Evolutionary conservation across 2,329 filamentous ascomycete species (phyloP), one percentile per base, ranked within the genome.

Genomic region (Plenodomus lindquistii): DNA sequence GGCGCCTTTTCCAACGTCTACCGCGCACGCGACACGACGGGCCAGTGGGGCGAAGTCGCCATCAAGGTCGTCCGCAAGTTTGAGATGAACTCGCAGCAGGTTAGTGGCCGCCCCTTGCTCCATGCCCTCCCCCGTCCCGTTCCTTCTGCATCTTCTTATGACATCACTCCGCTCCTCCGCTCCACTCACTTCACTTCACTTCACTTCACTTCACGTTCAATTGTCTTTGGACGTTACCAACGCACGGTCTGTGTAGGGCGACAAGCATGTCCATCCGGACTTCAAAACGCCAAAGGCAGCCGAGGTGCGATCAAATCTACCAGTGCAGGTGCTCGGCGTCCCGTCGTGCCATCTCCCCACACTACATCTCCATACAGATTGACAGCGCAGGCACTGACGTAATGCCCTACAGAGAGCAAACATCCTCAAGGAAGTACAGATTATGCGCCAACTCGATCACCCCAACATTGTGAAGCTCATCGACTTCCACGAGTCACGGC

Each of bases 41-140:
- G 89, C 35, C 79, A 86, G 54, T 82, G 83, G 55, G 85, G 84
- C 59, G 87, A 97, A 70, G 91, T 94, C 27, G 94, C 93, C 62
- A 97, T 99, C 81, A 99, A 99, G 75, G 94, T 99, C 42, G 94
- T 99, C 57, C 88, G 94, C 69, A 97, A 97, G 77, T 97, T 91
- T 72, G 94, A 99, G 77, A 97, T 99, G 90, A 97, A 96, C 77
- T 92, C 87, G 60, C 91, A 88, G 80, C 94, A 97, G 91, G 94
- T 99, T 83, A 84, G 91, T 87, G 6, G 59, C 55, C 40, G 52
- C 63, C 65, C 58, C 40, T 36, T 24, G 18, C 40, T 34, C 52
- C 52, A 43, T 60, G 52, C 57, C 67, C 69, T 7, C 27, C 6
- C 6, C 11, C 63, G 57, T 43, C 48, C 6, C 27, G 11, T 24